Evolutionary conservation across 2,329 filamentous ascomycete genomes (phyloP).

Genomic region (Xylaria sp.): DNA sequence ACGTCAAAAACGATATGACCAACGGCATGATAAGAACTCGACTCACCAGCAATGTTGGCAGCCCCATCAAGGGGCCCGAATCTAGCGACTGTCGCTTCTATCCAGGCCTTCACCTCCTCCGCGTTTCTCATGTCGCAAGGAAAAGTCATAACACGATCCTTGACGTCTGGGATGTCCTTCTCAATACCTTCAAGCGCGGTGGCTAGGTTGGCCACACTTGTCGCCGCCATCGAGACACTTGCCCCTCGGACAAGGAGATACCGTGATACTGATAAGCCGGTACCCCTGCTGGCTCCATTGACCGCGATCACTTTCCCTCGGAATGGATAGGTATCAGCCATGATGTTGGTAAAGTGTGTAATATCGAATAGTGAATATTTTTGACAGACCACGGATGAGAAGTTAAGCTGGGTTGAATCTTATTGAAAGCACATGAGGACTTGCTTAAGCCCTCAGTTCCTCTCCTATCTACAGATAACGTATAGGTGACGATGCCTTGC

Average conservation of each 20-base stretch:
- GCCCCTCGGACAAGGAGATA: conserved; percentile 31
- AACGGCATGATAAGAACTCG: background rate
- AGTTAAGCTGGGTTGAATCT: background rate
- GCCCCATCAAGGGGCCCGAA: conserved; percentile 38
- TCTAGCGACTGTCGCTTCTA: conserved; percentile 33
- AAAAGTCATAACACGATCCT: background rate
- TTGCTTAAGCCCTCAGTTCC: background rate
- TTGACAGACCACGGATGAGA: background rate
- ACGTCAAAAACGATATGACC: background rate
- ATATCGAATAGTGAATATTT: background rate
- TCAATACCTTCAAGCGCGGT: conserved; percentile 31
- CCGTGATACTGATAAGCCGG: conserved; percentile 14
- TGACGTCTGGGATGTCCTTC: conserved; percentile 22
- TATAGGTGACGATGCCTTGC: background rate
- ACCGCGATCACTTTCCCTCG: conserved; percentile 17
- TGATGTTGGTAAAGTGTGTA: background rate
- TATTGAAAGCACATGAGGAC: background rate
- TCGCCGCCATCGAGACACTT: conserved; percentile 36
- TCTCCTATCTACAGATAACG: background rate
- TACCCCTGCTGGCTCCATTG: conserved; percentile 10
- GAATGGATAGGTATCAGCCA: background rate
- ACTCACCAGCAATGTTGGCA: conserved; percentile 41
- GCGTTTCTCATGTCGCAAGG: conserved; percentile 29
- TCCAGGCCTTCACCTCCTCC: conserved; percentile 38
- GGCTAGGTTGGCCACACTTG: conserved; percentile 32